Base-by-base conservation (phyloP, 1,139 yeast species). In the Pichia terricola region DNA sequence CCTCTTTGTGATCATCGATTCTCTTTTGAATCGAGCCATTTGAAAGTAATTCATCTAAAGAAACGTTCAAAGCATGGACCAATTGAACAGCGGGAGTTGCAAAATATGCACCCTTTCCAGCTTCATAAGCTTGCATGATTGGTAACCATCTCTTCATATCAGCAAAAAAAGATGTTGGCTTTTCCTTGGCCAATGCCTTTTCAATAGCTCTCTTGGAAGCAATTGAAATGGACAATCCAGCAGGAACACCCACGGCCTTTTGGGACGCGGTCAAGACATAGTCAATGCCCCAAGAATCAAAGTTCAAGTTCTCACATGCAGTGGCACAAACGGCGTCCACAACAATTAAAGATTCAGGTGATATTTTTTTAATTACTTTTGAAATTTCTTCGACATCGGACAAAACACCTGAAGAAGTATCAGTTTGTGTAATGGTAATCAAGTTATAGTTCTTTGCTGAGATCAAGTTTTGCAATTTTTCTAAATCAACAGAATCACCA, bases 261-360 rank as follows among this genome's bases (percentile, higher is more conserved):
- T 89, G 97, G 26, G 96, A 87, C 2, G 95, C 97, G 41, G 95
- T 83, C 53, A 89, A 71, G 38, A 79, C 94, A 56, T 74, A 86
- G 65, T 89, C 98, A 46, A 89, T 64, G 8, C 88, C 89, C 97
- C 97, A 91, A 33, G 74, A 73, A 62, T 87, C 94, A 62, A 91
- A 89, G 58, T 83, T 80, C 53, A 91, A 69, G 55, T 79, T 73
- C 66, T 89, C 98, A 48, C 86, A 94, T 32, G 84, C 97, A 51
- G 89, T 77, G 7, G 96, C 86, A 66, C 97, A 91, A 36, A 89
- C 97, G 40, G 95, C 96, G 62, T 89, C 98, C 41, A 89, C 95
- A 43, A 87, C 67, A 47, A 89, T 72, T 52, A 89, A 73, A 27
- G 96, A 79, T 36, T 84, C 82, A 43, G 97, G 96, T 3, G 88